Conservation (phyloP, 495 filamentous ascomycete species). For the Podospora didyma region DNA sequence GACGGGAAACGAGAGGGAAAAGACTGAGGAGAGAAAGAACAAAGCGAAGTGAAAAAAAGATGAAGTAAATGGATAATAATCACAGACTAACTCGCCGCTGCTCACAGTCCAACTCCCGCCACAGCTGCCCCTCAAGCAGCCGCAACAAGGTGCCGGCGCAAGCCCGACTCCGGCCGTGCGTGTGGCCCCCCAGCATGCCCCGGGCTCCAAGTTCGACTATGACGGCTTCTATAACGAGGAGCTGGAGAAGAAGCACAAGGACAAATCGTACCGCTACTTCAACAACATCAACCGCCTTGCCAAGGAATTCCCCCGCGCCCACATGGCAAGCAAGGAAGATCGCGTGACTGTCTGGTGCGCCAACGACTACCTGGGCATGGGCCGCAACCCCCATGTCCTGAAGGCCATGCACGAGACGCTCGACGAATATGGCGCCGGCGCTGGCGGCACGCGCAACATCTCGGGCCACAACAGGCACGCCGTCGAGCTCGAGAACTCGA, state of each 20-base stretch:
- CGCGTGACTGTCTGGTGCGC: conserved; percentile 99
- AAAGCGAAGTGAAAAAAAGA: no score
- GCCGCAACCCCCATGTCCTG: conserved; percentile 81
- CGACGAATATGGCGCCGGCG: conserved; percentile 91
- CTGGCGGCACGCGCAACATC: conserved; percentile 94
- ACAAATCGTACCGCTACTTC: conserved; percentile 99
- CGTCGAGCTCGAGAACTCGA: conserved; percentile 72
- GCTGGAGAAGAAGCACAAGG: conserved; percentile 97
- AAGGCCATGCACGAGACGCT: conserved; percentile 91
- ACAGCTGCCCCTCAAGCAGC: not conserved
- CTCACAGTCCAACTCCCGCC: conserved; percentile 38
- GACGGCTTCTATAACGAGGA: conserved; percentile 83
- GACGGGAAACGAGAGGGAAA: no score
- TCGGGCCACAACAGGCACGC: conserved; percentile 97
- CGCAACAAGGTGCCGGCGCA: conserved; percentile 3
- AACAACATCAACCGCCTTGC: conserved; percentile 99
- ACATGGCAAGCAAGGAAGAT: conserved; percentile 79
- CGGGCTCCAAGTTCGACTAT: conserved; percentile 72
- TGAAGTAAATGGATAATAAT: no score
- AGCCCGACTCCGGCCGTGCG: conserved; percentile 14
- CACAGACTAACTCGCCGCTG: conserved; percentile 9
- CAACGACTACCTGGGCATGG: conserved; percentile 98
- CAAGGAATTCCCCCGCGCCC: conserved; percentile 91
- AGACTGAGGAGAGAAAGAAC: no score
- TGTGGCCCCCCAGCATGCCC: conserved; percentile 13